Percentiles rank a stretch among this genome's conserved stretches.
Evolutionary conservation across 345 rosid species (phyloP).

Genomic region (Citrus hindsii): DNA sequence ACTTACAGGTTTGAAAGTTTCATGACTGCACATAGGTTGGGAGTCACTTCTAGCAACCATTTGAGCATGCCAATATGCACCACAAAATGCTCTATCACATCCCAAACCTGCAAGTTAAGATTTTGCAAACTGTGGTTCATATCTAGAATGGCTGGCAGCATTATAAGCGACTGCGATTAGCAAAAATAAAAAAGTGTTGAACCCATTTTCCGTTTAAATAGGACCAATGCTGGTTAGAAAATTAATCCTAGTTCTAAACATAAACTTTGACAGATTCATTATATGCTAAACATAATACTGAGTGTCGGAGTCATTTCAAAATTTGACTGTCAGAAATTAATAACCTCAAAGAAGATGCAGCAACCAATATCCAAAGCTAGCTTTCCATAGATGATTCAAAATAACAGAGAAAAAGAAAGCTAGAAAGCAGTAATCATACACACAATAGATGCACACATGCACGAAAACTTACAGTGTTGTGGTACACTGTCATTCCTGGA

Average conservation of each 20-base stretch:
- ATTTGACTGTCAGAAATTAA: neutral
- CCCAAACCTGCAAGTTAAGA: constrained; percentile 65
- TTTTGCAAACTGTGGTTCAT: neutral
- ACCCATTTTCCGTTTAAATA: neutral
- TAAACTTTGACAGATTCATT: neutral
- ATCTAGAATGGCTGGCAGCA: neutral
- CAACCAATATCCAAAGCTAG: neutral
- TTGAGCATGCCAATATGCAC: constrained; percentile 77
- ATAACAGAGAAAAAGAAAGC: neutral
- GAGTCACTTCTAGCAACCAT: constrained; percentile 38
- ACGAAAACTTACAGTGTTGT: constrained; percentile 64
- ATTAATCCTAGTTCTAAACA: neutral
- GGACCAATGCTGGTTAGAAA: neutral
- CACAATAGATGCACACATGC: neutral
- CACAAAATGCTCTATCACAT: constrained; percentile 83
- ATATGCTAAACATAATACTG: neutral
- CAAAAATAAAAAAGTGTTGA: neutral
- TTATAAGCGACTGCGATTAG: neutral
- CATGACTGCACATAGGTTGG: constrained; percentile 46
- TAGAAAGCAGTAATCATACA: neutral
- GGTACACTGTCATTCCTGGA: constrained; percentile 63
- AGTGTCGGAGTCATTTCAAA: neutral
- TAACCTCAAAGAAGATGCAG: neutral
- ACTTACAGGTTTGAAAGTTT: constrained; percentile 64
- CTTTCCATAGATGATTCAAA: neutral